Evolutionary conservation across 1,284 basidiomycete genomes (phyloP).

Genomic region (Rhodotorula sp.): DNA sequence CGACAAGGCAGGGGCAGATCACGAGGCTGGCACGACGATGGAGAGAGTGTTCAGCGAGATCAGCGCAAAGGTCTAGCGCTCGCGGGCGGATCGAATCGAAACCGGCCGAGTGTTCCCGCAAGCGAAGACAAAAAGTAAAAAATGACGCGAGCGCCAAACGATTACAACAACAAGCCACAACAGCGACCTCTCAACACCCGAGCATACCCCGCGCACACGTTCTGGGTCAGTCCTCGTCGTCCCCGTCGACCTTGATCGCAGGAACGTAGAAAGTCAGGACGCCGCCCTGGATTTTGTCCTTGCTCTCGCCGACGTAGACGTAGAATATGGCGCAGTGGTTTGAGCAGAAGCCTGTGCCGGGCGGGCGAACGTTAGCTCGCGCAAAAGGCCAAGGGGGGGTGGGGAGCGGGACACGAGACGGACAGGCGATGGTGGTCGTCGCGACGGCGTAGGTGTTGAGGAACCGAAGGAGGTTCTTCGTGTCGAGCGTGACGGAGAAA

Average conservation of each 20-base stretch:
- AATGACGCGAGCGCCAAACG: too few species aligned
- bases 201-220: neutral
- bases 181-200: too few species aligned
- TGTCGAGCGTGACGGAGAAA: conserved; percentile 45
- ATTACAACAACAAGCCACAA: too few species aligned
- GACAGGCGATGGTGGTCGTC: conserved; percentile 46
- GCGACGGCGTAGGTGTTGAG: conserved; percentile 46
- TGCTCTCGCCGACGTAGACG: conserved; percentile 47
- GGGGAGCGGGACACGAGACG: neutral
- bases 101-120: too few species aligned
- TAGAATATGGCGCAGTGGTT: conserved; percentile 49
- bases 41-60: too few species aligned
- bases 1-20: too few species aligned
- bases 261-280: conserved; percentile 41
- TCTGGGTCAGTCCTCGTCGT: conserved; percentile 18
- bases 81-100: too few species aligned
- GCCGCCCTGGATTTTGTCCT: conserved; percentile 37
- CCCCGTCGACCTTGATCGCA: conserved; percentile 24
- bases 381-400: neutral
- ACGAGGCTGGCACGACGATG: too few species aligned
- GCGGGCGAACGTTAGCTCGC: neutral
- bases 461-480: conserved; percentile 46
- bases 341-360: conserved; percentile 44
- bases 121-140: too few species aligned
- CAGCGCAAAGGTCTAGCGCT: too few species aligned